Conservation (phyloP, 768 basidiomycete genomes). For the Lentinula sp. region DNA sequence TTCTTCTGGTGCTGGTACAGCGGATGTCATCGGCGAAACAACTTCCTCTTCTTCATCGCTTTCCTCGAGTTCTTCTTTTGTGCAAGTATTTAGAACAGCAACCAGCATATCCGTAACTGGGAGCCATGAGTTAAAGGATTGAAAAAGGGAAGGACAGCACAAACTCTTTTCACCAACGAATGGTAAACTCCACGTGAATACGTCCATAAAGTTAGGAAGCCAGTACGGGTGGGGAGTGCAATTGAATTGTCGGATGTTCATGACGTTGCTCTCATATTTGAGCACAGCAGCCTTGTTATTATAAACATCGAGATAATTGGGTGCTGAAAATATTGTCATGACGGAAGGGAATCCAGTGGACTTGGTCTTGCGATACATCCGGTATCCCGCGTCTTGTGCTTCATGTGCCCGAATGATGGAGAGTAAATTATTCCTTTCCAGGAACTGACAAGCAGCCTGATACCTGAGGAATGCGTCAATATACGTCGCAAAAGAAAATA, state of each 20-base stretch:
- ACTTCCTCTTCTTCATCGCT: slow-evolving; percentile 49
- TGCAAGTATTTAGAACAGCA: slow-evolving; percentile 92
- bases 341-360: slow-evolving; percentile 98
- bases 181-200: slow-evolving; percentile 97
- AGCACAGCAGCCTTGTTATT: slow-evolving; percentile 99
- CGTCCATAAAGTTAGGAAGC: slow-evolving; percentile 99
- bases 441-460: slow-evolving; percentile 93
- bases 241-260: slow-evolving; percentile 98
- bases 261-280: slow-evolving; percentile 98
- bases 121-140: neutral
- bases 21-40: slow-evolving; percentile 26
- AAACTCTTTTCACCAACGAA: slow-evolving; percentile 97
- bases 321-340: slow-evolving; percentile 99
- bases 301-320: slow-evolving; percentile 97
- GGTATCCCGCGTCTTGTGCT: slow-evolving; percentile 98
- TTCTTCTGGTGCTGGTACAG: slow-evolving; percentile 36
- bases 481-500: neutral
- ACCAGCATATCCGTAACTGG: slow-evolving; percentile 99
- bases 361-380: slow-evolving; percentile 99
- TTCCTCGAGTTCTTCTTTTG: slow-evolving; percentile 94
- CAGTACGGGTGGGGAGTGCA: slow-evolving; percentile 95
- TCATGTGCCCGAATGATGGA: slow-evolving; percentile 98
- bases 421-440: slow-evolving; percentile 93
- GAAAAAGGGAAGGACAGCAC: slow-evolving; percentile 15
- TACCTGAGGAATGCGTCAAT: slow-evolving; percentile 48